Base-by-base conservation (phyloP, 352 stramenopile genomes). In the Globisporangium nunn region DNA sequence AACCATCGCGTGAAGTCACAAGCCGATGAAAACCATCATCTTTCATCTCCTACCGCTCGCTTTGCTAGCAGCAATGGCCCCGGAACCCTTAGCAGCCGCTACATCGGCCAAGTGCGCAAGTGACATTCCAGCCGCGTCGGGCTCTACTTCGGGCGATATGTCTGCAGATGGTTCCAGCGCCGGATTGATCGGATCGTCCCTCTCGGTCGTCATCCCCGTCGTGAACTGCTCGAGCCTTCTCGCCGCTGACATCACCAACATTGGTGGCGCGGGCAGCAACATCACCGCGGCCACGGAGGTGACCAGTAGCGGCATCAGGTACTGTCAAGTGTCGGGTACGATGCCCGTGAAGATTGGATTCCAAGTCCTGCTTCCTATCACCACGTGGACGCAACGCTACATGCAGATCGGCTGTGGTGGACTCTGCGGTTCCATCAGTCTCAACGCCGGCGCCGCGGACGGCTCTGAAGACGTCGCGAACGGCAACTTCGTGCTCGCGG, bases 331-430 rank as follows among this genome's bases (percentile, higher is more conserved):
- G 12, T 43, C 37, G 11, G 37, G 37, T 1, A 43, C 37, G 37
- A 43, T 43, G 37, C 37, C 37, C 10, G 37, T 43, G 37, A 49
- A 63, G 1, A 68, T 70, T 1, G 48, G 53, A 2, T 75, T 63
- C 52, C 58, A 67, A 30, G 62, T 74, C 17, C 52, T 74, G 50
- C 64, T 78, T 12, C 67, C 70, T 4, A 61, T 64, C 46, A 18
- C 51, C 4, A 75, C 67, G 0, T 79, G 67, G 67, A 79, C 67
- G 6, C 70, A 79, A 45, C 62, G 67, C 14, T 75, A 74, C 54
- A 67, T 74, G 59, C 67, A 75, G 53, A 50, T 70, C 39, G 70
- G 70, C 12, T 75, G 70, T 33, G 70, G 65, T 18, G 67, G 70
- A 0, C 59, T 75, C 31, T 79, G 67, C 18, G 70, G 67, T 15